Percentiles rank a stretch among this genome's conserved stretches.
These are phyloP conservation scores for Senna siamea DNA, from an alignment of 306 rosid species.

Conservation along the genomic window DNA sequence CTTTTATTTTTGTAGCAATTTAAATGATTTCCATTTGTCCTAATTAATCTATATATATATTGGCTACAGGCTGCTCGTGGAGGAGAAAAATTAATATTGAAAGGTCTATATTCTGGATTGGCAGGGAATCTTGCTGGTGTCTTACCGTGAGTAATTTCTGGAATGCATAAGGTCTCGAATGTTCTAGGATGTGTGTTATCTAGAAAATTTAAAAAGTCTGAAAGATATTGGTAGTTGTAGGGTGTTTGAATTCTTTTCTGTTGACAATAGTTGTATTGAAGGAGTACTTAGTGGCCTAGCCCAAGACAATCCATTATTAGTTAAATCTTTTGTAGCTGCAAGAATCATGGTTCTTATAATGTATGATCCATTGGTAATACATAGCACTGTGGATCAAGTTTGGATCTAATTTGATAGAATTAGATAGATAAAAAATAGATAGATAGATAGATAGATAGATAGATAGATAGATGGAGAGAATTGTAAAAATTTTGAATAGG, in stretches of 20 bases:
- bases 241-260: constrained; percentile 24
- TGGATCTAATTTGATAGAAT: too few relatives aligned
- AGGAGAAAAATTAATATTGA: constrained; percentile 74
- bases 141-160: constrained; percentile 80
- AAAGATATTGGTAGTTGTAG: constrained; percentile 24
- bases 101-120: constrained; percentile 97
- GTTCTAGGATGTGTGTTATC: constrained; percentile 37
- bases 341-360: neutral
- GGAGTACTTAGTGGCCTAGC: constrained; percentile 24
- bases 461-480: too few relatives aligned
- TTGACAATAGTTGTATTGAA: constrained; percentile 23
- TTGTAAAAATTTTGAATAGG: too few relatives aligned
- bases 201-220: constrained; percentile 33
- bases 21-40: constrained; percentile 23
- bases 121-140: constrained; percentile 95
- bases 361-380: neutral
- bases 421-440: too few relatives aligned
- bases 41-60: constrained; percentile 15
- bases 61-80: constrained; percentile 78
- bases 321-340: neutral
- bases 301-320: neutral
- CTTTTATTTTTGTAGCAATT: neutral
- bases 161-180: constrained; percentile 35
- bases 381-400: constrained; percentile 19
- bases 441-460: too few relatives aligned